Evolutionary conservation across 352 stramenopile species (phyloP).

Genomic region (Globisporangium spinosum): DNA sequence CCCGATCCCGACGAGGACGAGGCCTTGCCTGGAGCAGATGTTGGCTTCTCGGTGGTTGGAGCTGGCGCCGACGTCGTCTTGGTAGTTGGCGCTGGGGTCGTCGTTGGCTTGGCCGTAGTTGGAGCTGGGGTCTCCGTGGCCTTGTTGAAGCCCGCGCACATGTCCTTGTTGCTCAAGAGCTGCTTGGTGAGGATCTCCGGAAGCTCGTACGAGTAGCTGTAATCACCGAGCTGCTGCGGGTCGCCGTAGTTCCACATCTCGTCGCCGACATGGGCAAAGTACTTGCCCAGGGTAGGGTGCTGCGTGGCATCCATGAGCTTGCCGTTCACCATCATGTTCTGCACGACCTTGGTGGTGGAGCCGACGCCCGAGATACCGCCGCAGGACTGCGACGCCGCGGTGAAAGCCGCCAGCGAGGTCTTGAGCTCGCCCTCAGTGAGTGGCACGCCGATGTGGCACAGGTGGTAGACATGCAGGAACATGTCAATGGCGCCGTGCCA

Average conservation of each 20-base stretch:
- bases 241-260: constrained; percentile 62
- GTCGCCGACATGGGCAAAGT: constrained; percentile 50
- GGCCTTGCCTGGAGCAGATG: background rate
- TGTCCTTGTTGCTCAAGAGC: constrained; percentile 58
- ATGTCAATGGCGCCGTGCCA: constrained; percentile 67
- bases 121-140: constrained; percentile 1
- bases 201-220: constrained; percentile 70
- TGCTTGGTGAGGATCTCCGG: constrained; percentile 53
- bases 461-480: constrained; percentile 58
- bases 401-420: constrained; percentile 34
- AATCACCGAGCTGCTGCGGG: constrained; percentile 54
- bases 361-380: constrained; percentile 44
- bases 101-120: constrained; percentile 29
- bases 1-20: constrained; percentile 8
- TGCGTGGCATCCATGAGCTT: constrained; percentile 43
- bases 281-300: constrained; percentile 56
- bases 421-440: constrained; percentile 41
- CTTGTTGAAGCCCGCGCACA: constrained; percentile 50
- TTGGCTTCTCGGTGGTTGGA: background rate
- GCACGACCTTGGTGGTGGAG: constrained; percentile 33
- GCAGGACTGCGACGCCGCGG: constrained; percentile 38
- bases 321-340: constrained; percentile 38
- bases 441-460: constrained; percentile 54
- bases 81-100: background rate
- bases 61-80: constrained; percentile 4